Percentiles rank a stretch among this genome's conserved stretches.
These are phyloP conservation scores for Fraxinus greggii DNA, from an alignment of 305 asterid species.

Conservation along the genomic window DNA sequence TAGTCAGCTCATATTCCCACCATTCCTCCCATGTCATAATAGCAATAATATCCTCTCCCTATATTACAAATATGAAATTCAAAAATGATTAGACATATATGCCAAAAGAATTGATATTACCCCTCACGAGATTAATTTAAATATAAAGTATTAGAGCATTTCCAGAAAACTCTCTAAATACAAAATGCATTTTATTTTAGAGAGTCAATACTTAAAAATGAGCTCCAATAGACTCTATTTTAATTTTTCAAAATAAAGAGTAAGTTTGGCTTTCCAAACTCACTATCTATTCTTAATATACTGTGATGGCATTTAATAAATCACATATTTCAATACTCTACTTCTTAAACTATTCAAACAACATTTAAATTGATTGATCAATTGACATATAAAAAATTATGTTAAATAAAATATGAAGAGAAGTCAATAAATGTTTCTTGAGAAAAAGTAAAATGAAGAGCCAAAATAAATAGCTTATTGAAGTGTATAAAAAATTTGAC, in stretches of 20 bases:
- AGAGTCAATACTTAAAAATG: too few relatives aligned
- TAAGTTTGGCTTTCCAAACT: too few relatives aligned
- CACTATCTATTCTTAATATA: too few relatives aligned
- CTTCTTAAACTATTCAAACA: background rate
- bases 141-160: background rate
- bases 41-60: conserved; percentile 89
- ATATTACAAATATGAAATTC: conserved; percentile 16
- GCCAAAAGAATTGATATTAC: background rate
- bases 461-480: background rate
- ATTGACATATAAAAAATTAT: too few relatives aligned
- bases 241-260: too few relatives aligned
- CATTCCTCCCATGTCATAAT: conserved; percentile 93
- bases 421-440: background rate
- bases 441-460: background rate
- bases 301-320: too few relatives aligned
- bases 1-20: conserved; percentile 87
- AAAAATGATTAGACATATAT: background rate
- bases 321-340: background rate
- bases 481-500: background rate
- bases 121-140: background rate
- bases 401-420: background rate
- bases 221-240: too few relatives aligned
- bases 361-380: background rate
- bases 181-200: background rate
- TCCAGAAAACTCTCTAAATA: background rate